A percentile compares a stretch with the other conserved stretches of the same genome.
Evolutionary conservation across 176 grass and related monocot genomes (phyloP).

Genomic region (Tillandsia fasciculata): DNA sequence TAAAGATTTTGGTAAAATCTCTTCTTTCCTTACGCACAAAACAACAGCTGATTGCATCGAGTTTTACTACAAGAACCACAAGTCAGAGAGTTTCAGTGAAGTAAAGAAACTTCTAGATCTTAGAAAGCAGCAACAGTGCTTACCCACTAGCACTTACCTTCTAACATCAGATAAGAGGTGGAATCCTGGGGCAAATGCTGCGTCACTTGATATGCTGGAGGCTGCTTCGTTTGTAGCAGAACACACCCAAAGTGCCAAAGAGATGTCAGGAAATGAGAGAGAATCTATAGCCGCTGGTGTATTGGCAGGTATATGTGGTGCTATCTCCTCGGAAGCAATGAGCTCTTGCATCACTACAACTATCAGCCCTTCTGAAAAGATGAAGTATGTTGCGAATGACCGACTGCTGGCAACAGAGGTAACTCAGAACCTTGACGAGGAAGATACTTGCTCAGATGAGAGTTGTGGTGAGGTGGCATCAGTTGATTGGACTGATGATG

Average conservation of each 20-base stretch:
- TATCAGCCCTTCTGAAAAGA: conserved; percentile 47
- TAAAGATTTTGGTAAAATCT: conserved; percentile 88
- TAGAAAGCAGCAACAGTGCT: conserved; percentile 40
- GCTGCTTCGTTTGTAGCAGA: conserved; percentile 46
- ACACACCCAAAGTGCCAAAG: conserved; percentile 26
- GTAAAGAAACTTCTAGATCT: conserved; percentile 69
- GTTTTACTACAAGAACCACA: conserved; percentile 97
- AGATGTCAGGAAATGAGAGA: conserved; percentile 36
- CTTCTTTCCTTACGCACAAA: conserved; percentile 69
- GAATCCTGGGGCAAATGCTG: conserved; percentile 54
- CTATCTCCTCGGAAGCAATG: conserved; percentile 70
- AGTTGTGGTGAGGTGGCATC: conserved; percentile 58
- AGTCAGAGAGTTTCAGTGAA: conserved; percentile 89
- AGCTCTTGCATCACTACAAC: conserved; percentile 75
- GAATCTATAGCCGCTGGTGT: conserved; percentile 71
- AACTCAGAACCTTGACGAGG: conserved; percentile 30
- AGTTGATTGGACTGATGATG: conserved; percentile 76
- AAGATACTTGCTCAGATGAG: conserved; percentile 50
- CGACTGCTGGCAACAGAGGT: conserved; percentile 22
- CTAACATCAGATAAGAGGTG: conserved; percentile 58
- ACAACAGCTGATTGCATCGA: conserved; percentile 94
- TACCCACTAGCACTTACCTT: conserved; percentile 55
- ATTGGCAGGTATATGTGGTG: conserved; percentile 54
- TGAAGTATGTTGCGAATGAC: conserved; percentile 17
- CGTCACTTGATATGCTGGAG: conserved; percentile 60